A percentile compares a stretch with the other conserved stretches of the same genome.
Evolutionary conservation across 2,329 filamentous ascomycete species (phyloP).

Genomic region (Fusarium buharicum): DNA sequence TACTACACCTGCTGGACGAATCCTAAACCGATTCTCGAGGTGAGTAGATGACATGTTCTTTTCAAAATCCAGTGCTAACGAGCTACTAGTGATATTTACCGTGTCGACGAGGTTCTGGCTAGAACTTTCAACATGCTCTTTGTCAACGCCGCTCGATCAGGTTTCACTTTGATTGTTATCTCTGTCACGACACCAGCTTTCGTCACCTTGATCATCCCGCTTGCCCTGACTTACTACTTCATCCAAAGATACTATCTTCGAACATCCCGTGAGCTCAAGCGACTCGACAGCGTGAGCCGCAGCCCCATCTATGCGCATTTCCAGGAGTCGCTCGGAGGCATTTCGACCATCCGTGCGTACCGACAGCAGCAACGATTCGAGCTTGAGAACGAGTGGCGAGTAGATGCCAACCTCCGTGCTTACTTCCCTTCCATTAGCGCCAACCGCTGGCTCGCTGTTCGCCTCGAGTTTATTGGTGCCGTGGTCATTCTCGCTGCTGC

Average conservation of each 20-base stretch:
- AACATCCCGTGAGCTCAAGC: conserved; percentile 95
- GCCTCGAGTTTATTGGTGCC: conserved; percentile 94
- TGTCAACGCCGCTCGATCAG: conserved; percentile 76
- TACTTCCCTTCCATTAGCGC: conserved; percentile 97
- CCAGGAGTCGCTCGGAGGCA: conserved; percentile 93
- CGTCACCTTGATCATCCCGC: conserved; percentile 80
- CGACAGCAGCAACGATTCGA: conserved; percentile 88
- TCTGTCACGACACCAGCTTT: conserved; percentile 84
- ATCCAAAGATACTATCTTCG: conserved; percentile 97
- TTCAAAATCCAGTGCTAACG: conserved; percentile 38
- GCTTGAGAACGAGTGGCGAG: conserved; percentile 95
- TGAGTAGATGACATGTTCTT: conserved; percentile 53
- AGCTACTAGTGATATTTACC: conserved; percentile 73
- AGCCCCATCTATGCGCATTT: conserved; percentile 99
- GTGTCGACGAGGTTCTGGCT: conserved; percentile 91
- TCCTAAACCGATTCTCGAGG: conserved; percentile 96
- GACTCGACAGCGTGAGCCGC: conserved; percentile 92
- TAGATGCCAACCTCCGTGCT: conserved; percentile 92
- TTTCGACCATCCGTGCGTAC: conserved; percentile 96
- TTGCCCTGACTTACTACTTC: conserved; percentile 84
- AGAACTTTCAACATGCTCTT: conserved; percentile 98
- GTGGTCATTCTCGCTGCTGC: conserved; percentile 91
- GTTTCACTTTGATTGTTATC: conserved; percentile 89
- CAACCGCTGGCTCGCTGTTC: conserved; percentile 92
- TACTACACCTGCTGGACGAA: conserved; percentile 94